A percentile compares a stretch with the other conserved stretches of the same genome.
Evolutionary conservation across 768 basidiomycete genomes (phyloP).

Genomic region (Lentinula raphanica): DNA sequence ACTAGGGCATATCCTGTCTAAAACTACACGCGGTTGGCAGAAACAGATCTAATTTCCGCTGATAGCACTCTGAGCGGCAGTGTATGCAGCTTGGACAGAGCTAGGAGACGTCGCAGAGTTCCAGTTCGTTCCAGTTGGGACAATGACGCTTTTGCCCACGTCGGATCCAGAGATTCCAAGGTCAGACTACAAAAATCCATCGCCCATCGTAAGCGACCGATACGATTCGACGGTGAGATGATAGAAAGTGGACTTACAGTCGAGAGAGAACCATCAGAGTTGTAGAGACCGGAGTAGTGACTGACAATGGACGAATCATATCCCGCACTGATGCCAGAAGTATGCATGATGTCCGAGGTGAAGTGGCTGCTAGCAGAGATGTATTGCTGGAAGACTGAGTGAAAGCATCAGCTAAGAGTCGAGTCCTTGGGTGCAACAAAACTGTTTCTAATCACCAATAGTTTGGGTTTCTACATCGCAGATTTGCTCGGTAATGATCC

Average conservation of each 20-base stretch:
- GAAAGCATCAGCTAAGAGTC: too few relatives aligned
- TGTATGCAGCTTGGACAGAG: slow-evolving; percentile 5
- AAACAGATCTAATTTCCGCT: neutral
- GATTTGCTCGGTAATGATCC: slow-evolving; percentile 41
- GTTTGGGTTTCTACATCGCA: slow-evolving; percentile 47
- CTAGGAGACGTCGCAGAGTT: slow-evolving; percentile 13
- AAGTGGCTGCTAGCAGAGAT: slow-evolving; percentile 6
- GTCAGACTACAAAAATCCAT: slow-evolving; percentile 4
- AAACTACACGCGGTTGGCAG: too few relatives aligned
- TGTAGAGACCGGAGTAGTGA: neutral
- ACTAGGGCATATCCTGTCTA: too few relatives aligned
- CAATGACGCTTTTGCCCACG: slow-evolving; percentile 21
- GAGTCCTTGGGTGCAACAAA: neutral
- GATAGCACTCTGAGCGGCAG: slow-evolving; percentile 7
- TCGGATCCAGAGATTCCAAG: slow-evolving; percentile 16
- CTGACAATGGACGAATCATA: slow-evolving; percentile 8
- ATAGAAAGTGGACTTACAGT: slow-evolving; percentile 1
- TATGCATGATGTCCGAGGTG: slow-evolving; percentile 3
- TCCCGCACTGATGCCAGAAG: slow-evolving; percentile 4
- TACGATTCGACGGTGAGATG: neutral
- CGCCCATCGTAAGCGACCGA: too few relatives aligned
- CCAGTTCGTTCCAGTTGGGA: slow-evolving; percentile 24
- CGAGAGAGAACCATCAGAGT: slow-evolving; percentile 5
- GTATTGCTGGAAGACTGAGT: slow-evolving; percentile 10
- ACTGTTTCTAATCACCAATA: slow-evolving; percentile 1